Conservation (phyloP, 2,329 filamentous ascomycete species). For the Trichophyton equinum region DNA sequence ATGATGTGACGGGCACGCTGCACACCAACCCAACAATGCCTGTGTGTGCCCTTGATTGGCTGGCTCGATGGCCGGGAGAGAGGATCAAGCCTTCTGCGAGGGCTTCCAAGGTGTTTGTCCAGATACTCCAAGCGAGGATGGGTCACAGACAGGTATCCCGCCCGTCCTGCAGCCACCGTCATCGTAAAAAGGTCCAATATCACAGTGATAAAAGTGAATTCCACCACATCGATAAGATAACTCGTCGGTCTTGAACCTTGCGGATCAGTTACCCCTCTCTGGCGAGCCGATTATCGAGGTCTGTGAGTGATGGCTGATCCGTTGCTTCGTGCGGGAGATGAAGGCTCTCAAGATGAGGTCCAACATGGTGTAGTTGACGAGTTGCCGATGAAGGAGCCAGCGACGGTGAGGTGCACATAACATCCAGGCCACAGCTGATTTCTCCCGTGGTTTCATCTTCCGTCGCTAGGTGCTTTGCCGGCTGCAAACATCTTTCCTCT, state of each 20-base stretch:
- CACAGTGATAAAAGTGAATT: background rate
- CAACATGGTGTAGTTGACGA: background rate
- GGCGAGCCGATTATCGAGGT: slow-evolving; percentile 22
- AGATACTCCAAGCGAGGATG: background rate
- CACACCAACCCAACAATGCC: background rate
- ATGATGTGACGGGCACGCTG: background rate
- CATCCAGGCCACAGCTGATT: background rate
- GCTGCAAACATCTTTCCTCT: background rate
- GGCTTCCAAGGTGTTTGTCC: background rate
- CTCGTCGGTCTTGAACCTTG: background rate
- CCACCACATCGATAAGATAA: background rate
- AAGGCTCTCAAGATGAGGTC: background rate
- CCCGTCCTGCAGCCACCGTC: background rate
- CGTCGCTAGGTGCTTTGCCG: background rate
- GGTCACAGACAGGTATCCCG: background rate
- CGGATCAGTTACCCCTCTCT: background rate
- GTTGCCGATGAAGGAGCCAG: background rate
- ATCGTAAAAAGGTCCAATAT: background rate
- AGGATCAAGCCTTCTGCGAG: slow-evolving; percentile 1
- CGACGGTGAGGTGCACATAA: background rate
- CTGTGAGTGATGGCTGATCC: slow-evolving; percentile 19
- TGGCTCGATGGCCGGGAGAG: background rate
- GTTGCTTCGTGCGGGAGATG: slow-evolving; percentile 11
- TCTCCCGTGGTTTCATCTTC: background rate
- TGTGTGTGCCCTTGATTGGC: background rate